Base-by-base conservation (phyloP, 495 filamentous ascomycete genomes). In the Trichodelitschia bisporula region DNA sequence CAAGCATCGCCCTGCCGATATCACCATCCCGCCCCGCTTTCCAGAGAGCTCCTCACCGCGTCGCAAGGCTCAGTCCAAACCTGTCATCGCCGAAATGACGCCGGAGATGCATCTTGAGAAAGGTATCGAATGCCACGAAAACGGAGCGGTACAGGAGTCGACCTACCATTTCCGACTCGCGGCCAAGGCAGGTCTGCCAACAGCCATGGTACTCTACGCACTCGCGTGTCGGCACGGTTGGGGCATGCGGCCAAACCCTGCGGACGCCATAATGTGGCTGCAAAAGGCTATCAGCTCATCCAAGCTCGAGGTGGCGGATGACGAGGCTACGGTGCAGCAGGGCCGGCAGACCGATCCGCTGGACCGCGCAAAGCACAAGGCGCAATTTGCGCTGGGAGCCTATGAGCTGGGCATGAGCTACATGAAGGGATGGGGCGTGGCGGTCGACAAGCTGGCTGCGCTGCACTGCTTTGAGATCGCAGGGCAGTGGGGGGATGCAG, bases 361-460 rank as follows among this genome's bases (percentile, higher is more conserved):
- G 26, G 74, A 77, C 40, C 62, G 62, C 28, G 86, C 86, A 50
- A 68, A 69, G 2, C 68, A 77, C 26, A 72, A 78, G 33, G 77
- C 84, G 9, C 83, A 93, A 41, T 91, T 93, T 48, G 86, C 86
- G 1, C 55, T 93, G 33, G 80, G 79, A 45, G 77, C 93, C 19
- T 97, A 97, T 37, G 86, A 97, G 54, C 56, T 97, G 13, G 86
- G 86, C 4, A 75, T 92, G n/a, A 86, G 77, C 50, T 77, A 93
- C 47, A 72, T 93, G 65, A 92, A 97, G 39, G 86, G 86, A 2
- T 97, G 86, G 86, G 86, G 86, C 3, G 86, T 83, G 27, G 70
- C 83, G 39, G 78, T 86, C 48, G 83, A 97, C 44, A 91, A 90
- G 45, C 56, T 62, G 3, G 58, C 92, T 32, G 86, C 82, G 2